These are phyloP conservation scores for Pterocarpus santalinus DNA, from an alignment of 306 rosid genomes.

Conservation along the genomic window DNA sequence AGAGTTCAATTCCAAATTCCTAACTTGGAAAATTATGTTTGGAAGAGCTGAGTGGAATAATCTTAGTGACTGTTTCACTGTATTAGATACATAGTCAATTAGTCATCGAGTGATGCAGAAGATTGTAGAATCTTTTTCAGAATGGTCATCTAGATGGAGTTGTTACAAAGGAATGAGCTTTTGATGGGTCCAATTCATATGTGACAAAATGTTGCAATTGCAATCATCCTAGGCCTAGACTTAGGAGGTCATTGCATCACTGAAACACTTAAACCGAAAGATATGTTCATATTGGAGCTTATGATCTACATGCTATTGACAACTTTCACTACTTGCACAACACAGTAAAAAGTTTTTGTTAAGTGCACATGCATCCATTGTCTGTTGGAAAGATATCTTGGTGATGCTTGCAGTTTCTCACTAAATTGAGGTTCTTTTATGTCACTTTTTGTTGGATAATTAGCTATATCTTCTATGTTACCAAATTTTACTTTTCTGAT, in stretches of 20 bases:
- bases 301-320: slow-evolving; percentile 58
- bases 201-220: slow-evolving; percentile 51
- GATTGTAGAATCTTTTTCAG: slow-evolving; percentile 45
- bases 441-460: slow-evolving; percentile 26
- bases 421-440: slow-evolving; percentile 33
- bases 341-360: slow-evolving; percentile 49
- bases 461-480: slow-evolving; percentile 1
- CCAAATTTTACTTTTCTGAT: slow-evolving; percentile 19
- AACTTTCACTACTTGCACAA: slow-evolving; percentile 45
- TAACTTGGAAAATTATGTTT: slow-evolving; percentile 40
- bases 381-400: neutral
- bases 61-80: slow-evolving; percentile 45
- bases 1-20: slow-evolving; percentile 37
- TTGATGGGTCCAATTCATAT: slow-evolving; percentile 40
- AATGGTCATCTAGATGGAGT: slow-evolving; percentile 43
- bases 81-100: neutral
- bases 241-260: slow-evolving; percentile 52
- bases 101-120: slow-evolving; percentile 53
- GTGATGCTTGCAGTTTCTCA: neutral
- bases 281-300: slow-evolving; percentile 58
- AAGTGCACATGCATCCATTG: slow-evolving; percentile 28
- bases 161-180: slow-evolving; percentile 45
- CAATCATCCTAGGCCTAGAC: slow-evolving; percentile 46
- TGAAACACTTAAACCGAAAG: slow-evolving; percentile 78
- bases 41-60: slow-evolving; percentile 47